Conservation (phyloP, 495 filamentous ascomycete species). For the Xylaria grammica region DNA sequence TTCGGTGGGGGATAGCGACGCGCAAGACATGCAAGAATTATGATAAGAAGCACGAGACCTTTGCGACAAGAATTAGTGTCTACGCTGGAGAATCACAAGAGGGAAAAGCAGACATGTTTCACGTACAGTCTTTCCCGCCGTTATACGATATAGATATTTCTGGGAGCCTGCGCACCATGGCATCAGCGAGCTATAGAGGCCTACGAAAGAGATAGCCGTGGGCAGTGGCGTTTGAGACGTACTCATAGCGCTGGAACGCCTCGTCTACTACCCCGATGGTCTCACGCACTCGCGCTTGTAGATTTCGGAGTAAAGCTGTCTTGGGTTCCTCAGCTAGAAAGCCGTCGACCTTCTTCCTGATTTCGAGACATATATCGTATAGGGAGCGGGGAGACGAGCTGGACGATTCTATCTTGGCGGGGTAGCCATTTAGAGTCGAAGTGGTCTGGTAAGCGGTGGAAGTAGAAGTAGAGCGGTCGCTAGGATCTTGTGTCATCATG, state of each 20-base stretch:
- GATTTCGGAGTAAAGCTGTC: slow-evolving; percentile 62
- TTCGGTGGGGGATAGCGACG: slow-evolving; percentile 27
- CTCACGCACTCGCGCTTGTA: slow-evolving; percentile 73
- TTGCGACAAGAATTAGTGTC: background rate
- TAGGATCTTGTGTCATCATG: slow-evolving; percentile 14
- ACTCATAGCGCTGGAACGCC: slow-evolving; percentile 75
- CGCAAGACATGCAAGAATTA: slow-evolving; percentile 77
- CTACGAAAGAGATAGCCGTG: background rate
- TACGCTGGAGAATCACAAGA: background rate
- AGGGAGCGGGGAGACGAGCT: slow-evolving; percentile 33
- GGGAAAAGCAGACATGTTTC: background rate
- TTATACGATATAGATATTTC: slow-evolving; percentile 94
- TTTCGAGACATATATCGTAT: slow-evolving; percentile 53
- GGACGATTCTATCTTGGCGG: slow-evolving; percentile 35
- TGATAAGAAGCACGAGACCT: slow-evolving; percentile 79
- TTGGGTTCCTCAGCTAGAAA: slow-evolving; percentile 62
- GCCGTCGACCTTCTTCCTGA: slow-evolving; percentile 66
- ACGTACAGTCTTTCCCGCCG: slow-evolving; percentile 89
- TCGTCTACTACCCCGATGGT: slow-evolving; percentile 74
- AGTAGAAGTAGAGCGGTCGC: slow-evolving; percentile 10
- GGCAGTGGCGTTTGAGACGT: slow-evolving; percentile 31
- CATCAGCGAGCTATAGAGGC: slow-evolving; percentile 15
- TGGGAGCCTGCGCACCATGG: slow-evolving; percentile 57
- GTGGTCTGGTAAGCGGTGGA: slow-evolving; percentile 9
- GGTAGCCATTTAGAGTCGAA: slow-evolving; percentile 27